Evolutionary conservation across 164 flowering plant genomes (phyloP).

Genomic region (Vitis labrusca): DNA sequence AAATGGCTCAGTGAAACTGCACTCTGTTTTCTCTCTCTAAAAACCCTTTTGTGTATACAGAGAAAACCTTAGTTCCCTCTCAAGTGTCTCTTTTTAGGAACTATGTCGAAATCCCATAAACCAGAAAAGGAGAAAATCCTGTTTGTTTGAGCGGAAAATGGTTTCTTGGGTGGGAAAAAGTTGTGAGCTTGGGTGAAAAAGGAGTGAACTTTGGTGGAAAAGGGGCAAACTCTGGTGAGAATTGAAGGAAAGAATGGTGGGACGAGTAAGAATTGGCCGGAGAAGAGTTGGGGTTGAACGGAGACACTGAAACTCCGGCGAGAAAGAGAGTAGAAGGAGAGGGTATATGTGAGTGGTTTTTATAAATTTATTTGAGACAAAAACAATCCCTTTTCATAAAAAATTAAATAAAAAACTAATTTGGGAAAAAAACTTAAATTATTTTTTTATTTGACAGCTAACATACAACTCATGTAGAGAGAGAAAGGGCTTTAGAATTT

Average conservation of each 20-base stretch:
- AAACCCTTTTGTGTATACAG: too few relatives aligned
- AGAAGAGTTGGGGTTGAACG: neutral
- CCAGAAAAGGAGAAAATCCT: too few relatives aligned
- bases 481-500: too few relatives aligned
- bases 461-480: constrained; percentile 16
- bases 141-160: too few relatives aligned
- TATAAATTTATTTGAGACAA: neutral
- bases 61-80: too few relatives aligned
- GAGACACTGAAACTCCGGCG: constrained; percentile 5
- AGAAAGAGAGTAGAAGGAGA: neutral
- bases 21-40: neutral
- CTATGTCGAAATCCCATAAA: too few relatives aligned
- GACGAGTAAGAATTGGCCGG: neutral
- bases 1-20: too few relatives aligned
- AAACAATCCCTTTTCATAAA: neutral
- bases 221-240: too few relatives aligned
- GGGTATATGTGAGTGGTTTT: neutral
- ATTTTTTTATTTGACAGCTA: constrained; percentile 28
- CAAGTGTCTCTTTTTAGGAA: too few relatives aligned
- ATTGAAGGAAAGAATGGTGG: neutral
- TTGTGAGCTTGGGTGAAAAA: too few relatives aligned
- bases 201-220: too few relatives aligned
- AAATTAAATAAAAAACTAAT: constrained; percentile 1
- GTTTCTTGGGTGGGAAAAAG: too few relatives aligned
- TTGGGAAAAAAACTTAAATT: neutral